phyloP scores from a whole-genome alignment of 148 eudicot genomes.

The Rhododendron mucronatum region DNA sequence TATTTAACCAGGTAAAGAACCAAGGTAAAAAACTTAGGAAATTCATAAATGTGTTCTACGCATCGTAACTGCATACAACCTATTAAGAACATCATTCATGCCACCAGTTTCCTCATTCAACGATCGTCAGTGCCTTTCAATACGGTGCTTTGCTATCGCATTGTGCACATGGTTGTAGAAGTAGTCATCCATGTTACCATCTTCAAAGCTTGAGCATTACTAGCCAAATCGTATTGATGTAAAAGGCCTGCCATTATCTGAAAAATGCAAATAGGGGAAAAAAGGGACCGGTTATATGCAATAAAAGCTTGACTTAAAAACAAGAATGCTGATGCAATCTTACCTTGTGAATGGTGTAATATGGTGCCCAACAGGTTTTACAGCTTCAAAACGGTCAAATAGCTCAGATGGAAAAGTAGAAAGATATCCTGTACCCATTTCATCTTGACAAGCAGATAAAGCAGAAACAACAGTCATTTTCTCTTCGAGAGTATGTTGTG shows the following conservation, averaged over 20 bases:
- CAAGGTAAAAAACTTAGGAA: neutral
- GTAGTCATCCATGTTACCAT: conserved; percentile 77
- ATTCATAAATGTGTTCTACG: conserved; percentile 11
- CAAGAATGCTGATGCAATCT: neutral
- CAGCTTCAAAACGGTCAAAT: conserved; percentile 38
- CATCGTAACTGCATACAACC: conserved; percentile 64
- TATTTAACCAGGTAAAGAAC: neutral
- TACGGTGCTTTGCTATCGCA: conserved; percentile 50
- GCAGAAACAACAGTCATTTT: conserved; percentile 69
- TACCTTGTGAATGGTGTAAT: conserved; percentile 95
- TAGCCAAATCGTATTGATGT: conserved; percentile 64
- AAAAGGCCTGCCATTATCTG: conserved; percentile 89
- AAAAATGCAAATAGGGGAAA: conserved; percentile 1
- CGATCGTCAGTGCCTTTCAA: conserved; percentile 57
- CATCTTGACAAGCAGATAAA: conserved; percentile 67
- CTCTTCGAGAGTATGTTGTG: conserved; percentile 49
- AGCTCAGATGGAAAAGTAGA: conserved; percentile 83
- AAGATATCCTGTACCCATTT: conserved; percentile 77
- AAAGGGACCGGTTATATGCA: neutral
- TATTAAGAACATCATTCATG: conserved; percentile 88
- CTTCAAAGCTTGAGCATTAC: conserved; percentile 56
- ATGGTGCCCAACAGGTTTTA: too few species aligned
- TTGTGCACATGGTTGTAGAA: conserved; percentile 76
- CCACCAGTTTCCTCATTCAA: conserved; percentile 90
- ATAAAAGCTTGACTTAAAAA: neutral